Evolutionary conservation across 1,284 basidiomycete genomes (phyloP), one percentile per base, ranked within the genome.

Genomic region (Heterobasidion irregulare): DNA sequence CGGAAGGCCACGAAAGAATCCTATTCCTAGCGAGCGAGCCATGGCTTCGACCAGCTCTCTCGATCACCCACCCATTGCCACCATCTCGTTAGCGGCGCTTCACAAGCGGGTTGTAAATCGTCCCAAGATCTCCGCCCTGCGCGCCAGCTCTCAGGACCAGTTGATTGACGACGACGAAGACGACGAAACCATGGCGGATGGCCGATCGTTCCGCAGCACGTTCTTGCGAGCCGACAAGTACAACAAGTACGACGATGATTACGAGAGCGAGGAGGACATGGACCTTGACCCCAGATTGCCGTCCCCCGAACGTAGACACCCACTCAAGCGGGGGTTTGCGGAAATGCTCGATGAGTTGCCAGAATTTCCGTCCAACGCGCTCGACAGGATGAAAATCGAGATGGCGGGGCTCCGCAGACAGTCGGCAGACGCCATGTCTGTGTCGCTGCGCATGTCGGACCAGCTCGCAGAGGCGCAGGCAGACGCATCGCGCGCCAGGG

Each of bases 261-360:
- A 72, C 57, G 80, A 84, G 64, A 86, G 83, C 61, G 82, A 85
- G 61, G 84, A 85, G 56, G 83, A 83, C 47, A 69, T 76, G 64
- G 67, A 72, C 54, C 73, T 18, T 19, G 16, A 44, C 41, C 41
- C 26, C 4, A 26, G 6, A 44, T 13, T 44, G 16, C 41, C 41
- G 41, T 13, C 41, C 41, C 41, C 26, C 26, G 10, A 41, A 36
- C 34, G 45, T 50, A 2, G 47, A 32, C 53, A 41, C 43, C 67
- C 45, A 35, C 44, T 33, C 41, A 15, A 44, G 16, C 15, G 16
- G 18, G 58, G 66, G 45, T 48, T 13, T 46, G 44, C 33, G 43
- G 47, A 48, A 5, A 5, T 26, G 26, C 26, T 26, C 26, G 26
- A 26, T 5, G 26, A 26, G 4, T 26, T n/a, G 15, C 13, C 47